Evolutionary conservation across 192 early-diverging fungal genomes (phyloP).

Genomic region (Backusella parvicylindrica): DNA sequence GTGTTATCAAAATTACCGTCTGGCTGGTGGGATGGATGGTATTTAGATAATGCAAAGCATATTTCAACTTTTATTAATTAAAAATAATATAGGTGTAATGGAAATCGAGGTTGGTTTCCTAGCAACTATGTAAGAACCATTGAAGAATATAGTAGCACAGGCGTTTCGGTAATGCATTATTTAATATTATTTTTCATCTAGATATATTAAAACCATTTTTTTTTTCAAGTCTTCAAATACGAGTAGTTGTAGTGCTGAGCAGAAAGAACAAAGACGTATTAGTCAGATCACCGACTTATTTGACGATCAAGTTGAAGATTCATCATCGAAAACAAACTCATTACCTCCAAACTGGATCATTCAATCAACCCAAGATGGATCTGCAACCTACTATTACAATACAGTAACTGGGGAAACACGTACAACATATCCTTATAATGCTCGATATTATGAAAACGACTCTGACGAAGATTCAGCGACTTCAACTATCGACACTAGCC

Average conservation of each 20-base stretch:
- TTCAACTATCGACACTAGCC: constrained; percentile 1
- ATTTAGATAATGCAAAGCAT: neutral
- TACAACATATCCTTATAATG: constrained; percentile 11
- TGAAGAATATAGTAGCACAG: constrained; percentile 24
- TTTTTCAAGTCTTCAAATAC: neutral
- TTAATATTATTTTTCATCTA: too few species aligned
- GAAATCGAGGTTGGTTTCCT: constrained; percentile 86
- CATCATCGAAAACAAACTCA: neutral
- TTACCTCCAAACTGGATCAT: constrained; percentile 16
- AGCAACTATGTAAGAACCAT: constrained; percentile 77
- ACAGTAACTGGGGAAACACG: constrained; percentile 27
- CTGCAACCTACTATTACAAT: constrained; percentile 30
- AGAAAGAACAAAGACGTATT: neutral
- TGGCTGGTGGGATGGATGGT: constrained; percentile 97
- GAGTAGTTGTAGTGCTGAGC: neutral
- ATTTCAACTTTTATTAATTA: neutral
- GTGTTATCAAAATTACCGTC: constrained; percentile 86
- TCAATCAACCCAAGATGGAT: constrained; percentile 26
- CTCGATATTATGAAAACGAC: neutral
- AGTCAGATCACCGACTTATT: neutral
- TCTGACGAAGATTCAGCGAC: neutral
- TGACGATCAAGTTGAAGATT: neutral
- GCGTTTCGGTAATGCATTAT: neutral
- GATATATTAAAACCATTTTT: neutral
- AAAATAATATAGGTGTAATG: constrained; percentile 43